phyloP scores from a whole-genome alignment of 139 green algal genomes.

The Medakamo hakoo region DNA sequence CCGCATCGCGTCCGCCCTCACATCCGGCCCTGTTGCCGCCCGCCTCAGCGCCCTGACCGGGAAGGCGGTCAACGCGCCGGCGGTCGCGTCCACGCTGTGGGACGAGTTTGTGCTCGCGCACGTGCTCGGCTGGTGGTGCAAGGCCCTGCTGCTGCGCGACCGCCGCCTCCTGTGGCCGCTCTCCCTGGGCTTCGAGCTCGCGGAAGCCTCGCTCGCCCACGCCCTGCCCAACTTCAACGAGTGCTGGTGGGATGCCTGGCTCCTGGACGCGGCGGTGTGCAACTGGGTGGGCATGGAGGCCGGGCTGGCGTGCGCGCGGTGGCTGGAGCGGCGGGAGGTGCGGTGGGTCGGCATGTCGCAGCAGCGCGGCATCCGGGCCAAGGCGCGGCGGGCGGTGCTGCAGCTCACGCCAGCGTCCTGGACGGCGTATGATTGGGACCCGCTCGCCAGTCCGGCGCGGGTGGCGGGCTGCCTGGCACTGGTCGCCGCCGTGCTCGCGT shows the following conservation, averaged over 20 bases:
- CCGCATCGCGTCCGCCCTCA: not conserved
- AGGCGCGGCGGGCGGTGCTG: slow-evolving; percentile 29
- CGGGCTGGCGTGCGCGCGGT: no score
- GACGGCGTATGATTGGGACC: slow-evolving; percentile 45
- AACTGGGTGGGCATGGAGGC: slow-evolving; percentile 55
- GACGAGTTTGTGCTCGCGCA: slow-evolving; percentile 90
- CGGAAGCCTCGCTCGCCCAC: slow-evolving; percentile 58
- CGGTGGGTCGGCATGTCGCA: slow-evolving; percentile 41
- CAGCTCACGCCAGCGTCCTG: slow-evolving; percentile 69
- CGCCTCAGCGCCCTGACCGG: not conserved
- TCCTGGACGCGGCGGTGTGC: slow-evolving; percentile 76
- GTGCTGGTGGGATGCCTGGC: slow-evolving; percentile 90
- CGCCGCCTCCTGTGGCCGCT: slow-evolving; percentile 43
- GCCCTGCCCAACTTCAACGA: slow-evolving; percentile 94
- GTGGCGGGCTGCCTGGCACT: not conserved
- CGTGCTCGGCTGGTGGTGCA: slow-evolving; percentile 60
- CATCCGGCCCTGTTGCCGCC: not conserved
- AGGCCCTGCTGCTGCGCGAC: slow-evolving; percentile 69
- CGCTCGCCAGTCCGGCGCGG: slow-evolving; percentile 27
- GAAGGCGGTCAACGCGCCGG: slow-evolving; percentile 1
- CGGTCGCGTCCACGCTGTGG: slow-evolving; percentile 51
- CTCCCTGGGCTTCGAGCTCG: slow-evolving; percentile 43
- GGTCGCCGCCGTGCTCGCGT: slow-evolving; percentile 9
- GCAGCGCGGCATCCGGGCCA: slow-evolving; percentile 35
- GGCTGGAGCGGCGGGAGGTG: not conserved